Percentiles rank a stretch among this genome's conserved stretches.
Conservation (phyloP, 2,329 filamentous ascomycete genomes). For the Xylaria sp. region DNA sequence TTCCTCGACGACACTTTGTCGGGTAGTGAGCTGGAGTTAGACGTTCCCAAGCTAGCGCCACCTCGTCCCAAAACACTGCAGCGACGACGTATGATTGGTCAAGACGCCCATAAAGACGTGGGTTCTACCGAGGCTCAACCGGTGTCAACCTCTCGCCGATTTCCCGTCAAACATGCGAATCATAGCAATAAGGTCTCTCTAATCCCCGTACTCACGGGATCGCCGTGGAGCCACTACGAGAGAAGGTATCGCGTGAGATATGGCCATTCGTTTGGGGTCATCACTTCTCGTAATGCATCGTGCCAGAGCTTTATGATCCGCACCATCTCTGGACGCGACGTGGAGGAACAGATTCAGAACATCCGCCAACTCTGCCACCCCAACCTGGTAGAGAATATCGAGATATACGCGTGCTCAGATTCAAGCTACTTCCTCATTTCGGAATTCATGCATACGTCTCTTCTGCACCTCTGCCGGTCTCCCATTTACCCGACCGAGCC, state of each 20-base stretch:
- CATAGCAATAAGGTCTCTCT: neutral
- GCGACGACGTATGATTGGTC: neutral
- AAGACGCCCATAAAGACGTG: too few relatives aligned
- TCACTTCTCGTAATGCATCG: slow-evolving; percentile 5
- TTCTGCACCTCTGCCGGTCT: slow-evolving; percentile 18
- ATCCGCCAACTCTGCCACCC: slow-evolving; percentile 11
- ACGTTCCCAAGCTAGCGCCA: neutral
- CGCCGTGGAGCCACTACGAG: slow-evolving; percentile 16
- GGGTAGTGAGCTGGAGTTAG: neutral
- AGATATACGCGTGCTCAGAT: slow-evolving; percentile 12
- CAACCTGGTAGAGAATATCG: slow-evolving; percentile 16
- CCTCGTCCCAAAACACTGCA: neutral
- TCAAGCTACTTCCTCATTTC: slow-evolving; percentile 19
- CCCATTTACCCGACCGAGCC: slow-evolving; percentile 18
- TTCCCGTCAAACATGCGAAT: slow-evolving; percentile 4
- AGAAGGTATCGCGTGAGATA: slow-evolving; percentile 18
- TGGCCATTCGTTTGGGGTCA: slow-evolving; percentile 10
- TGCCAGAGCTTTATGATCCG: slow-evolving; percentile 22
- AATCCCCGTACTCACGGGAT: slow-evolving; percentile 5
- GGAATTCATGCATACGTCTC: slow-evolving; percentile 15
- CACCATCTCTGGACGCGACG: slow-evolving; percentile 11
- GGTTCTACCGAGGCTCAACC: neutral
- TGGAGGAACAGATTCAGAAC: slow-evolving; percentile 10
- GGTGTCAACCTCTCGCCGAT: neutral
- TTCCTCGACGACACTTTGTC: neutral